phyloP scores from a whole-genome alignment of 805 yeast genomes.

The Brettanomyces sp. region DNA sequence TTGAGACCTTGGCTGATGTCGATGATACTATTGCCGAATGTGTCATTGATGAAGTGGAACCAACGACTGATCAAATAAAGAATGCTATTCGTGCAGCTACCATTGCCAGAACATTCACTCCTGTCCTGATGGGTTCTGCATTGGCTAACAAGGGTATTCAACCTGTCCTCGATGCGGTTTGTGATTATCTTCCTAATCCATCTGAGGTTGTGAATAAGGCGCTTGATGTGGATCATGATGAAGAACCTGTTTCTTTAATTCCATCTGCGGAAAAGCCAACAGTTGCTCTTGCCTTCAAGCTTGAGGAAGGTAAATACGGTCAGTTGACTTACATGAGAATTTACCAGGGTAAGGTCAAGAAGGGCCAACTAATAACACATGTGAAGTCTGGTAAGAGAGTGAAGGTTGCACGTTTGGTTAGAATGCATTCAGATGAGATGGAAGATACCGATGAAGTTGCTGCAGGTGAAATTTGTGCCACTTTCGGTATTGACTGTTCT shows the following conservation, averaged over 20 bases:
- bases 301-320: constrained; percentile 97
- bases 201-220: constrained; percentile 88
- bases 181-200: constrained; percentile 93
- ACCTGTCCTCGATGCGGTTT: constrained; percentile 91
- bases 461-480: constrained; percentile 98
- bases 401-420: constrained; percentile 85
- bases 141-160: constrained; percentile 94
- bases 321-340: constrained; percentile 95
- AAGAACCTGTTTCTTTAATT: constrained; percentile 59
- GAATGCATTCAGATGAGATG: constrained; percentile 99
- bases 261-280: constrained; percentile 74
- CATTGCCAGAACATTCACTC: constrained; percentile 90
- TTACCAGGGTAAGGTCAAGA: constrained; percentile 89
- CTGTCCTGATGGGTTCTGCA: constrained; percentile 99
- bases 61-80: constrained; percentile 74
- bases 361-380: constrained; percentile 83
- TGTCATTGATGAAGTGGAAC: constrained; percentile 82
- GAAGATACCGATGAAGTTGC: constrained; percentile 94
- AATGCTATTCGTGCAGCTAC: constrained; percentile 91
- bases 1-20: constrained; percentile 94
- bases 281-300: constrained; percentile 96
- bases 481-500: constrained; percentile 97
- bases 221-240: constrained; percentile 59
- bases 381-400: constrained; percentile 88
- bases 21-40: constrained; percentile 96